Evolutionary conservation across 2,329 filamentous ascomycete genomes (phyloP).

Genomic region (Penicillium vulpinum): DNA sequence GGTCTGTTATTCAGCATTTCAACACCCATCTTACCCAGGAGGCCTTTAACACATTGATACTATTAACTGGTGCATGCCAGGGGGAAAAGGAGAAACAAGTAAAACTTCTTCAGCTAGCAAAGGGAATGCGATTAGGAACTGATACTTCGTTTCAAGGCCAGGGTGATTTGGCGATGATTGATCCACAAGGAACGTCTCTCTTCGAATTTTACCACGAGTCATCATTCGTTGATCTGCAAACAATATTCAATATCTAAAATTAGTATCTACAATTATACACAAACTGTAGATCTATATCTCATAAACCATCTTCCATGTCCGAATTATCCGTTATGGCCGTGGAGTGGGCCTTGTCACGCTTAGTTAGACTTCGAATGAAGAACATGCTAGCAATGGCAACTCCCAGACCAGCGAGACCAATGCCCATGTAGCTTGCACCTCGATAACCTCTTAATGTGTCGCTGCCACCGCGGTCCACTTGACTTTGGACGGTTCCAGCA

Average conservation of each 20-base stretch:
- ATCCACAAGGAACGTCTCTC: background rate
- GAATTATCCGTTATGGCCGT: background rate
- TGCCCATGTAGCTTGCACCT: conserved; percentile 44
- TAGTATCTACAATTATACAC: background rate
- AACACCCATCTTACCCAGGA: conserved; percentile 17
- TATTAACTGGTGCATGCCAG: background rate
- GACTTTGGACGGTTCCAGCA: conserved; percentile 63
- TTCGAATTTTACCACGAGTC: background rate
- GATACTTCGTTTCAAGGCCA: background rate
- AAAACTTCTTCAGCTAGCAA: background rate
- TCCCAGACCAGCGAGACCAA: conserved; percentile 29
- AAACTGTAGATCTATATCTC: background rate
- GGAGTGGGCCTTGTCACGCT: background rate
- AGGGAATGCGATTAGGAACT: background rate
- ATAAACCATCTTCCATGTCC: background rate
- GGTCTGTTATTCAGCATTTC: conserved; percentile 38
- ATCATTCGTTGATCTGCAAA: background rate
- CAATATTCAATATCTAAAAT: background rate
- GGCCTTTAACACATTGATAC: background rate
- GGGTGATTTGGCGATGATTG: background rate
- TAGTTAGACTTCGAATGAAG: background rate
- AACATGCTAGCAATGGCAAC: background rate
- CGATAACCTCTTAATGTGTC: conserved; percentile 43
- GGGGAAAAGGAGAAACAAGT: background rate
- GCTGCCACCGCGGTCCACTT: conserved; percentile 43